phyloP scores from a whole-genome alignment of 352 stramenopile genomes.

The Plasmopara viticola region DNA sequence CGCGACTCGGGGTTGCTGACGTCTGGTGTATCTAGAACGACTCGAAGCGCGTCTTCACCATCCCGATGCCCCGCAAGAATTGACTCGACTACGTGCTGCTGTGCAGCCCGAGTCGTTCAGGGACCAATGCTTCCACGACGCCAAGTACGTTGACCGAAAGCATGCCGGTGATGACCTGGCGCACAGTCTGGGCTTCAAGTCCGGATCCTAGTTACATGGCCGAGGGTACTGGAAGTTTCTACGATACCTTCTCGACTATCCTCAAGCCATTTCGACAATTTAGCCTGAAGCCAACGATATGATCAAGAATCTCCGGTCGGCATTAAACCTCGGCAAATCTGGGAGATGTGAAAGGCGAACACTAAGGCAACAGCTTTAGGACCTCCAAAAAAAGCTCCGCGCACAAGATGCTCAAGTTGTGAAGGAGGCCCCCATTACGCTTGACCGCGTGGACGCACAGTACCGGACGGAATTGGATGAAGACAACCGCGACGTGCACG shows the following conservation, averaged over 20 bases:
- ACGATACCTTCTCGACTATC: too few relatives aligned
- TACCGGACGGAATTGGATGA: neutral
- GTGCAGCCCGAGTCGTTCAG: too few relatives aligned
- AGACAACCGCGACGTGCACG: neutral
- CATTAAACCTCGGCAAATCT: neutral
- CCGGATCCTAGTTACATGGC: neutral
- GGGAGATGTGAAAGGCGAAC: neutral
- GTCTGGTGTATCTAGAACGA: neutral
- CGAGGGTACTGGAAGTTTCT: too few relatives aligned
- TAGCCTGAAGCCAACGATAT: neutral
- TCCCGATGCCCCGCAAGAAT: neutral
- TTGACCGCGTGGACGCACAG: neutral
- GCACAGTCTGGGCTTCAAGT: neutral
- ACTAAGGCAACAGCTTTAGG: neutral
- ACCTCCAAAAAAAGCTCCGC: neutral
- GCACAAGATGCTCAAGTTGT: neutral
- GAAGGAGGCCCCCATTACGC: neutral
- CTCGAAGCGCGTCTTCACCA: neutral
- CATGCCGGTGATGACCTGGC: too few relatives aligned
- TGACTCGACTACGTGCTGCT: neutral
- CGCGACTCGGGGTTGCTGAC: neutral
- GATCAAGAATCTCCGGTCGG: neutral
- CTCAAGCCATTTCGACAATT: neutral
- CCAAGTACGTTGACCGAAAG: too few relatives aligned
- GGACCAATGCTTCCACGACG: too few relatives aligned